These are phyloP conservation scores for Fraxinus albicans DNA, from an alignment of 305 asterid genomes.

Conservation along the genomic window DNA sequence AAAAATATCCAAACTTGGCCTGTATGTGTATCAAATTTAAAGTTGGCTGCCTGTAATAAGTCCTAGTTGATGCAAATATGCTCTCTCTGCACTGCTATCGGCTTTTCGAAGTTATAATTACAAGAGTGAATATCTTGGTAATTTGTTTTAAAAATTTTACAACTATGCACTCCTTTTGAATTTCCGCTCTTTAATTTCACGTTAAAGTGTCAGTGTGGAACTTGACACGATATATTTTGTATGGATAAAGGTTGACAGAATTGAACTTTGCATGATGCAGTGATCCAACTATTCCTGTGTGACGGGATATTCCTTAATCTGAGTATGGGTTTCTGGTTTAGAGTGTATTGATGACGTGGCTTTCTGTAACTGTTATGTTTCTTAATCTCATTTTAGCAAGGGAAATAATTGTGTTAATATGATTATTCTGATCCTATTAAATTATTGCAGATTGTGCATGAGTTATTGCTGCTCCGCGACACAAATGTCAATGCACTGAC, in stretches of 20 bases:
- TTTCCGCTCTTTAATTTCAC: background rate
- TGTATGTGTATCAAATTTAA: background rate
- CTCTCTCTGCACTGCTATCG: background rate
- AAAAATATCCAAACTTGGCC: background rate
- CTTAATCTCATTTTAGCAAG: background rate
- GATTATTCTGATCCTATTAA: background rate
- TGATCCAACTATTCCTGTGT: background rate
- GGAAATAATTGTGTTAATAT: background rate
- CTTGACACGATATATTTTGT: background rate
- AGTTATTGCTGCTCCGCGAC: constrained; percentile 65
- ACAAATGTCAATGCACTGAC: constrained; percentile 77
- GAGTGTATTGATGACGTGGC: background rate
- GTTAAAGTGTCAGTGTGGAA: background rate
- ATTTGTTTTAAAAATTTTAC: background rate
- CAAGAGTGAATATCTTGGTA: background rate
- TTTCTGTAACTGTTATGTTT: background rate
- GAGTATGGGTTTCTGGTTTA: background rate
- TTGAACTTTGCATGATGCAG: background rate
- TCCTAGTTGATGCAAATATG: background rate
- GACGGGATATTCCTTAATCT: background rate
- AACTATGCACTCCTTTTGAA: background rate
- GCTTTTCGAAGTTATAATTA: background rate
- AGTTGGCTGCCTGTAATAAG: background rate
- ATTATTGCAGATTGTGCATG: constrained; percentile 65
- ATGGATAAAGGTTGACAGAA: background rate